Evolutionary conservation across 1,139 yeast genomes (phyloP), one percentile per base, ranked within the genome.

Genomic region (Geotrichum klebahnii): DNA sequence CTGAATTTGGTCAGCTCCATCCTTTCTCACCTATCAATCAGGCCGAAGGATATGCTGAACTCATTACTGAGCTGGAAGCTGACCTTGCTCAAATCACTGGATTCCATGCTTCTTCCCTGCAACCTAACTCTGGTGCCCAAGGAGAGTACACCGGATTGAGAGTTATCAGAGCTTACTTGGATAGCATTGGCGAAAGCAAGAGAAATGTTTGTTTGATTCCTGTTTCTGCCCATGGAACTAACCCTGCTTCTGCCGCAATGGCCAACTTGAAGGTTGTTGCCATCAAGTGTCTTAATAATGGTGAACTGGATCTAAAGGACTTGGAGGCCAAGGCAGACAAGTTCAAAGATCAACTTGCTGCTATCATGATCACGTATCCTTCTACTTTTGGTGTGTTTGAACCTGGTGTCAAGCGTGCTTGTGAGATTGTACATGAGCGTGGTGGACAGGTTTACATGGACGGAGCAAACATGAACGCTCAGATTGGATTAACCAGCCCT

Each of bases 381-480:
- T 89, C 97, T 3, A 92, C 98, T 2, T 92, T 88, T 67, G 98
- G 98, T 54, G 80, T 90, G 57, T 92, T 88, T 63, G 98, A 90
- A 70, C 96, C 96, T 17, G 89, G 92, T 53, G 85, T 92, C 53
- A 83, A 80, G 67, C 74, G 76, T 48, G 97, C 97, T 31, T 85
- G 89, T 61, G 87, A 86, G 24, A 75, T 82, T 54, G 89, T 92
- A 34, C 98, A 92, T 69, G 64, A 70, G 34, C 68, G 81, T 61
- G 98, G 98, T 52, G 98, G 97, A 33, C 95, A 90, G 68, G 97
- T 92, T 28, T 92, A 92, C 72, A 76, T 92, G 71, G 98, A 92
- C 69, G 98, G 98, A 66, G 98, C 98, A 55, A 92, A 92, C 71
- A 92, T 92, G 98, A 92, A 92, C 67, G 98, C 98, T 0, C 98